Percentiles rank a stretch among this genome's conserved stretches.
These are phyloP conservation scores for barrel medic (Medicago truncatula) DNA, from an alignment of 306 rosid species.

Conservation along the genomic window DNA sequence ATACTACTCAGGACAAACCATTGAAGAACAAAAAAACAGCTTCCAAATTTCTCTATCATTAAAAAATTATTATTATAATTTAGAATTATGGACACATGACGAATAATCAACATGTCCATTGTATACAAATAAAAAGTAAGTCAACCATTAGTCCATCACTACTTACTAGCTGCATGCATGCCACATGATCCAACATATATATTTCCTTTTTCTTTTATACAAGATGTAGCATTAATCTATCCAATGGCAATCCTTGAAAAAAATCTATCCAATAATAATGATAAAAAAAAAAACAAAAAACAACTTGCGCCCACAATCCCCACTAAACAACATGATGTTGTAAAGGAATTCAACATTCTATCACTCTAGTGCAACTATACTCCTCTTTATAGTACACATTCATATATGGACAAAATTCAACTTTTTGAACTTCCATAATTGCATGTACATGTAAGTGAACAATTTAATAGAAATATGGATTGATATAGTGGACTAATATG, in stretches of 20 bases:
- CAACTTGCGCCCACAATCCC: not conserved
- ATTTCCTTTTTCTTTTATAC: not conserved
- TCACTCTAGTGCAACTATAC: not conserved
- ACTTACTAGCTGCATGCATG: not conserved
- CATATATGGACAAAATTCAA: not conserved
- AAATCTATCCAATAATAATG: not conserved
- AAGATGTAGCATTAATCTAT: not conserved
- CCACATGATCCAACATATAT: not conserved
- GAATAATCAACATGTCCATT: not conserved
- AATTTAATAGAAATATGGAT: conserved; percentile 21
- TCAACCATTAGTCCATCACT: not conserved
- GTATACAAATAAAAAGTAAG: conserved; percentile 3
- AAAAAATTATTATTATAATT: not conserved
- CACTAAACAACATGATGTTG: not conserved
- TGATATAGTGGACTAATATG: conserved; percentile 22
- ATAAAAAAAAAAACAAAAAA: not conserved
- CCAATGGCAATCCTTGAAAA: not conserved
- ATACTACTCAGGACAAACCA: too few relatives aligned
- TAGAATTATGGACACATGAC: not conserved
- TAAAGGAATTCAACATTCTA: conserved; percentile 15
- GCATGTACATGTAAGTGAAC: conserved; percentile 39
- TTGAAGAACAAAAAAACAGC: too few relatives aligned
- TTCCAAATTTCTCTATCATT: not conserved
- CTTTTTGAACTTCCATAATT: not conserved
- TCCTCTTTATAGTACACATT: not conserved